phyloP scores from a whole-genome alignment of 192 early-diverging fungal genomes.

The Gorgonomyces haynaldii region DNA sequence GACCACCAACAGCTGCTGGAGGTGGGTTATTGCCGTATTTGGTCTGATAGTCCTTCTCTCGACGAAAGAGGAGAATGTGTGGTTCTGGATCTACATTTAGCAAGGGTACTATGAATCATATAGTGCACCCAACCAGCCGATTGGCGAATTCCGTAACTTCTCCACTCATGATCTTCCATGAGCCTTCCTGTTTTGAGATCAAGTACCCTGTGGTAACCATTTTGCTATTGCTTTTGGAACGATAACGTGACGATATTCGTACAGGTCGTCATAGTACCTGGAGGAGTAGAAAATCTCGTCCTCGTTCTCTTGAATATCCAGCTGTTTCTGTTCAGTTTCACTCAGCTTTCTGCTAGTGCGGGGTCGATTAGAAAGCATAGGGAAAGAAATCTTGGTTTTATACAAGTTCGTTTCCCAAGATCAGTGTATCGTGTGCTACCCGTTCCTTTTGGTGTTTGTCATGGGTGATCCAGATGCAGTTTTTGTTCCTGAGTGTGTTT shows the following conservation, averaged over 20 bases:
- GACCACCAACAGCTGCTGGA: neutral
- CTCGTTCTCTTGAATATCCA: neutral
- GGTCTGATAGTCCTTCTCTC: conserved; percentile 10
- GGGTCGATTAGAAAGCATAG: no score
- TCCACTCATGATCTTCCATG: conserved; percentile 8
- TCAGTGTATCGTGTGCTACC: conserved; percentile 6
- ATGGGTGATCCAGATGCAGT: conserved; percentile 78
- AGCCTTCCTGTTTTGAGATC: neutral
- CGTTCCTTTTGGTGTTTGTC: conserved; percentile 21
- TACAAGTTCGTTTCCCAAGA: neutral
- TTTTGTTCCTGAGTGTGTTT: conserved; percentile 43
- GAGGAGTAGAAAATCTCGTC: conserved; percentile 11
- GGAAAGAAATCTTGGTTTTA: no score
- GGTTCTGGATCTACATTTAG: conserved; percentile 8
- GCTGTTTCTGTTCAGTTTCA: no score
- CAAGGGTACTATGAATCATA: conserved; percentile 4
- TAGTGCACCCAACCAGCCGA: conserved; percentile 7
- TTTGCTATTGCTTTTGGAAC: conserved; percentile 9
- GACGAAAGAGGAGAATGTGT: conserved; percentile 9
- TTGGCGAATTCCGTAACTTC: conserved; percentile 5
- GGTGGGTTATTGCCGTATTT: neutral
- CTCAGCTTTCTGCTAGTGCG: no score
- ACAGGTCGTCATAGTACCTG: conserved; percentile 9
- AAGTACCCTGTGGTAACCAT: conserved; percentile 3
- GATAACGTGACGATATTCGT: conserved; percentile 11